Evolutionary conservation across 306 rosid species (phyloP).

Genomic region (Prunus fruticosa): DNA sequence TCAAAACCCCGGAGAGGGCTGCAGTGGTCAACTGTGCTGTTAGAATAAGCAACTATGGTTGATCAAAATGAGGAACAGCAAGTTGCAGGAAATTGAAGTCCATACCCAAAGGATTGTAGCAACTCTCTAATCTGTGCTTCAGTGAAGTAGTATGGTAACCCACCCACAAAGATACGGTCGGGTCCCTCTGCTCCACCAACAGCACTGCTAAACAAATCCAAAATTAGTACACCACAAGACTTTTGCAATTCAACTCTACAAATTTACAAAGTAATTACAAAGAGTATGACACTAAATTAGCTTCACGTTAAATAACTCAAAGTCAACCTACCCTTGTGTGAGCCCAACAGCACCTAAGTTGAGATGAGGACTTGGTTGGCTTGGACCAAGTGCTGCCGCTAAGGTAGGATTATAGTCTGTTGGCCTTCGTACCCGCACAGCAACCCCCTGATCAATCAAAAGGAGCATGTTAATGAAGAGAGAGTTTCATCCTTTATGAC

Average conservation of each 20-base stretch:
- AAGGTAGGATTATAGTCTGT: constrained; percentile 78
- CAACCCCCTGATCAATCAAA: constrained; percentile 53
- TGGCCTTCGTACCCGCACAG: constrained; percentile 87
- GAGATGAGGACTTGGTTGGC: constrained; percentile 73
- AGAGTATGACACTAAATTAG: background rate
- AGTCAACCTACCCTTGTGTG: constrained; percentile 48
- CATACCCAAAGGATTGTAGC: constrained; percentile 77
- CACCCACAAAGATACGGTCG: constrained; percentile 85
- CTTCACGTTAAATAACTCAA: constrained; percentile 2
- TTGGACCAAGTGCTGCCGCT: constrained; percentile 80
- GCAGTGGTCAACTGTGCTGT: constrained; percentile 26
- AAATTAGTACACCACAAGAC: constrained; percentile 24
- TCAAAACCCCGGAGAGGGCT: constrained; percentile 76
- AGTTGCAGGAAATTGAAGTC: background rate
- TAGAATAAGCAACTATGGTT: constrained; percentile 18
- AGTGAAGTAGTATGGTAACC: constrained; percentile 77
- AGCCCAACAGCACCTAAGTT: constrained; percentile 75
- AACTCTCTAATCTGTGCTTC: constrained; percentile 69
- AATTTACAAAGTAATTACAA: background rate
- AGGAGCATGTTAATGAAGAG: constrained; percentile 12
- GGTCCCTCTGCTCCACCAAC: constrained; percentile 71
- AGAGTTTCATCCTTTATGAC: background rate
- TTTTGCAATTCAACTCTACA: constrained; percentile 1
- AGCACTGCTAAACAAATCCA: constrained; percentile 41
- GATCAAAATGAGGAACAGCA: constrained; percentile 3